phyloP scores from a whole-genome alignment of 192 early-diverging fungal genomes.

The Coemansia sp. region DNA sequence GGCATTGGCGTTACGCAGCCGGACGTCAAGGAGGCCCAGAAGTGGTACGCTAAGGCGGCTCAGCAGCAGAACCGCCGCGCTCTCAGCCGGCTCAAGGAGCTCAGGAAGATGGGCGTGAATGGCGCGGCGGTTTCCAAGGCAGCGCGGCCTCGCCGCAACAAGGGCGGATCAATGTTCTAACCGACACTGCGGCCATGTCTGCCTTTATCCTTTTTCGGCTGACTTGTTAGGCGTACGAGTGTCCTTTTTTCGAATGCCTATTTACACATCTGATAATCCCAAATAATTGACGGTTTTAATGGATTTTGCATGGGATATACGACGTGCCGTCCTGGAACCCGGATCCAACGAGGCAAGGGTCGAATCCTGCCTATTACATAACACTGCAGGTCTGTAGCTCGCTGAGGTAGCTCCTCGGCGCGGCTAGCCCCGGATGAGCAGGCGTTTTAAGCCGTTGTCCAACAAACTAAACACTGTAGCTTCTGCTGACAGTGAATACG shows the following conservation, averaged over 20 bases:
- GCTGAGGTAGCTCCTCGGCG: no score
- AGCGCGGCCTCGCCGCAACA: constrained; percentile 43
- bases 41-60: constrained; percentile 88
- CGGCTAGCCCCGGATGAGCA: no score
- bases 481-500: no score
- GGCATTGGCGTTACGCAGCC: constrained; percentile 77
- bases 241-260: neutral
- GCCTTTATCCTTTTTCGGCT: constrained; percentile 1
- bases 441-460: no score
- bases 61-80: constrained; percentile 82
- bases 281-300: neutral
- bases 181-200: neutral
- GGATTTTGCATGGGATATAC: no score
- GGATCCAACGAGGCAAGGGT: no score
- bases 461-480: no score
- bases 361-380: no score
- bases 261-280: neutral
- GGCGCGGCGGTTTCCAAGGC: constrained; percentile 4
- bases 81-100: constrained; percentile 76
- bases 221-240: neutral
- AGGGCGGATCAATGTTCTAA: constrained; percentile 41
- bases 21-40: constrained; percentile 64
- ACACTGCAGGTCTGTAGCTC: no score
- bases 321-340: no score
- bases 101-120: constrained; percentile 65